These are phyloP conservation scores for Wickerhamiella cacticola DNA, from an alignment of 805 yeast species.

Conservation along the genomic window DNA sequence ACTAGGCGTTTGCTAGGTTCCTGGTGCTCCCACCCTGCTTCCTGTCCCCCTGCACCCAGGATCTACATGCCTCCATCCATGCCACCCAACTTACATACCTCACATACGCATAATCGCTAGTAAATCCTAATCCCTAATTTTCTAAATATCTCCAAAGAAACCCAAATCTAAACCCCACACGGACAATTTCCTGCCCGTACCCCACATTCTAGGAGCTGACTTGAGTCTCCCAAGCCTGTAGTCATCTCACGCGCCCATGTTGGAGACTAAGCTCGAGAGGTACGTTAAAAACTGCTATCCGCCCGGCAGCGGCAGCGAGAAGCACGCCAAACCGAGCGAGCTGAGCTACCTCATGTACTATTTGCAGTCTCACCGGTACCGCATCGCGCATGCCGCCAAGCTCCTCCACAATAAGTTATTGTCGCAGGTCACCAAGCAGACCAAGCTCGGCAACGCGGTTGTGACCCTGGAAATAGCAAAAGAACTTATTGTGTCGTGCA, in stretches of 20 bases:
- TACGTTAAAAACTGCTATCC: conserved; percentile 88
- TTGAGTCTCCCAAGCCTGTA: too few relatives aligned
- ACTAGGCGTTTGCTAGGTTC: too few relatives aligned
- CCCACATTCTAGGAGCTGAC: too few relatives aligned
- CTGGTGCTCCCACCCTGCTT: too few relatives aligned
- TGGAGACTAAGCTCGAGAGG: conserved; percentile 74
- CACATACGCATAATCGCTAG: too few relatives aligned
- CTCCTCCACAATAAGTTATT: conserved; percentile 52
- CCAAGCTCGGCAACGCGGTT: conserved; percentile 63
- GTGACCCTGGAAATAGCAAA: conserved; percentile 65
- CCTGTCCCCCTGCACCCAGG: too few relatives aligned
- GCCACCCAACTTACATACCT: too few relatives aligned
- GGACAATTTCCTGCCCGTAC: too few relatives aligned
- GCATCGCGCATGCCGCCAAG: conserved; percentile 72
- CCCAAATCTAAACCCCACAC: too few relatives aligned
- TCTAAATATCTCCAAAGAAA: too few relatives aligned
- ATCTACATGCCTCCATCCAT: too few relatives aligned
- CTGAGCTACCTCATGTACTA: conserved; percentile 77
- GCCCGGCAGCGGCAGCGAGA: conserved; percentile 72
- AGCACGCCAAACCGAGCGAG: conserved; percentile 86
- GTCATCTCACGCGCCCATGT: background rate
- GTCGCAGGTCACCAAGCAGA: conserved; percentile 45
- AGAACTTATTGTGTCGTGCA: conserved; percentile 61
- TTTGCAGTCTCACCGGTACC: conserved; percentile 79
- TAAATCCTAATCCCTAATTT: too few relatives aligned